These are phyloP conservation scores for Herpotrichia juniperi DNA, from an alignment of 2,329 filamentous ascomycete species.

Conservation along the genomic window DNA sequence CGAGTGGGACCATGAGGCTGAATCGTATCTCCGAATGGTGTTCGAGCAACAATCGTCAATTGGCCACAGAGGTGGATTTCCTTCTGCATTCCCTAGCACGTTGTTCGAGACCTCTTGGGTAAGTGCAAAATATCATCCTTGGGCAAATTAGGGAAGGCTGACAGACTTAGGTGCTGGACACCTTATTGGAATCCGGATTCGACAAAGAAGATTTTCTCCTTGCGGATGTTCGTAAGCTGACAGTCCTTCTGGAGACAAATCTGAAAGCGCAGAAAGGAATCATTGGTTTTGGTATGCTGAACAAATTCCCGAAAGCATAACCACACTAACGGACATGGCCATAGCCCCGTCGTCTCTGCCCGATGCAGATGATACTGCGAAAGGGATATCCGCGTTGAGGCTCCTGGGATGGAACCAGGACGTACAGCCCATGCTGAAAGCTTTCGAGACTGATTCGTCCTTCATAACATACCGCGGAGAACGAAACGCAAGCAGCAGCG, in stretches of 20 bases:
- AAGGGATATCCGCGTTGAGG: constrained; percentile 10
- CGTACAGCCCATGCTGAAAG: constrained; percentile 22
- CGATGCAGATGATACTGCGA: constrained; percentile 19
- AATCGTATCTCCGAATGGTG: constrained; percentile 33
- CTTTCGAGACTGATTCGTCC: constrained; percentile 38
- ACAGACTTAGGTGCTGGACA: constrained; percentile 9
- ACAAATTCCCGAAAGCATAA: background rate
- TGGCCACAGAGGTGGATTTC: constrained; percentile 25
- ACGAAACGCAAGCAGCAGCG: constrained; percentile 40
- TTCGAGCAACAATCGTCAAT: background rate
- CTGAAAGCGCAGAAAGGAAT: constrained; percentile 10
- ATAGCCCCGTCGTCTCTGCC: constrained; percentile 7
- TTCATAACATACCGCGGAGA: constrained; percentile 43
- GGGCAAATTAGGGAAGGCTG: background rate
- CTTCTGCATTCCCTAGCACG: constrained; percentile 35
- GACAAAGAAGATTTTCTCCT: constrained; percentile 11
- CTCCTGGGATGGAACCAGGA: constrained; percentile 8
- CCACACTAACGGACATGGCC: background rate
- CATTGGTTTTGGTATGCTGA: constrained; percentile 14
- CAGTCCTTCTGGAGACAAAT: constrained; percentile 9
- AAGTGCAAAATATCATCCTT: background rate
- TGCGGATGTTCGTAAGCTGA: constrained; percentile 13
- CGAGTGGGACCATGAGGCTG: constrained; percentile 41
- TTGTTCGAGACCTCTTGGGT: constrained; percentile 41
- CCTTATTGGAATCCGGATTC: constrained; percentile 9